Conservation (phyloP, 768 basidiomycete species). For the Leccinum fibrillosum region DNA sequence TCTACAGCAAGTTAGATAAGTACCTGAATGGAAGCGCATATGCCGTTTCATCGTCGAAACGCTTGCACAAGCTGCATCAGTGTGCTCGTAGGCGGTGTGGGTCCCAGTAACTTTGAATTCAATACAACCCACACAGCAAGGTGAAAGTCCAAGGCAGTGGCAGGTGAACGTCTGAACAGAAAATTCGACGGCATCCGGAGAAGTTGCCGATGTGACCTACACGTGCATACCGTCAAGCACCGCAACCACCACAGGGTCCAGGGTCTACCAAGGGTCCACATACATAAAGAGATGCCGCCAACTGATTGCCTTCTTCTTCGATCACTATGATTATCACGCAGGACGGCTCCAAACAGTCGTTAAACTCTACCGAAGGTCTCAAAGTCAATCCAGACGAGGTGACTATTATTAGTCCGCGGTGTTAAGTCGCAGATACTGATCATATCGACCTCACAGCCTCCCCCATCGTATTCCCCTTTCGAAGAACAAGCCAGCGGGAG, state of each 20-base stretch:
- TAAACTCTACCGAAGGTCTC: not conserved
- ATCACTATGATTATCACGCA: conserved; percentile 9
- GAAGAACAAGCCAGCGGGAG: not conserved
- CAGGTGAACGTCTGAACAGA: too few relatives aligned
- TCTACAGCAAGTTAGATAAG: not conserved
- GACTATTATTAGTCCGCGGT: not conserved
- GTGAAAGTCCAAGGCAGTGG: too few relatives aligned
- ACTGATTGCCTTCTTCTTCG: not conserved
- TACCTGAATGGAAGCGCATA: not conserved
- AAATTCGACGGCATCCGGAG: too few relatives aligned
- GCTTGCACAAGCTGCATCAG: not conserved
- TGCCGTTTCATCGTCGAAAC: not conserved
- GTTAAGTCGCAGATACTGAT: not conserved
- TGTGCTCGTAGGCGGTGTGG: not conserved
- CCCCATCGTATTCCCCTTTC: conserved; percentile 21
- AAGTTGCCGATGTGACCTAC: too few relatives aligned
- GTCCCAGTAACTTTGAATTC: not conserved
- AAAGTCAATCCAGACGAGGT: conserved; percentile 6
- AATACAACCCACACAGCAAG: not conserved
- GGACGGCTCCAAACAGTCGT: not conserved
- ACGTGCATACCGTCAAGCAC: too few relatives aligned
- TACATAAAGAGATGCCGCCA: not conserved
- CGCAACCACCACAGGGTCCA: too few relatives aligned
- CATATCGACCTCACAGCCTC: conserved; percentile 11
- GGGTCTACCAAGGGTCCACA: not conserved